Conservation (phyloP, 106 monocot genomes). For the Acorus calamus region DNA sequence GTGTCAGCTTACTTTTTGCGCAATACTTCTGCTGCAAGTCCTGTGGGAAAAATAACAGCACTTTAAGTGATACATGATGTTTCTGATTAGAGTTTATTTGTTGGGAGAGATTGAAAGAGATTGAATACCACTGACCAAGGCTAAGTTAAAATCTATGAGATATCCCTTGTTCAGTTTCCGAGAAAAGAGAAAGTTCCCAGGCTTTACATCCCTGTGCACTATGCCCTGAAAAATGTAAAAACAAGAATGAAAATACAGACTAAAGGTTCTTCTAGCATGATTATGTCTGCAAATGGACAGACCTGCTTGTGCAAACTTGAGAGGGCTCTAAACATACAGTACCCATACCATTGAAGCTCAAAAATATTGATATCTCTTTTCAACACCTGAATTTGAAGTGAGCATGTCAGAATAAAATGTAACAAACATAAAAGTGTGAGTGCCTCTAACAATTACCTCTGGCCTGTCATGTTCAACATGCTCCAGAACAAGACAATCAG, state of each 20-base stretch:
- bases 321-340: conserved; percentile 86
- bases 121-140: conserved; percentile 45
- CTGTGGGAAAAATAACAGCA: conserved; percentile 23
- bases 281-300: neutral
- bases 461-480: conserved; percentile 97
- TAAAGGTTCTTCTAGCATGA: too few species aligned
- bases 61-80: neutral
- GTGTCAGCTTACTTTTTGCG: conserved; percentile 38
- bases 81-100: neutral
- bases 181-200: conserved; percentile 89
- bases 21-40: conserved; percentile 75
- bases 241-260: neutral
- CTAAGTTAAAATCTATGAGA: conserved; percentile 97
- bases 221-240: conserved; percentile 36
- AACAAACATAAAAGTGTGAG: neutral
- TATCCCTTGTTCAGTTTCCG: conserved; percentile 78
- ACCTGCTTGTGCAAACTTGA: conserved; percentile 95
- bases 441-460: conserved; percentile 41
- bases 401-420: neutral
- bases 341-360: conserved; percentile 89
- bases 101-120: neutral
- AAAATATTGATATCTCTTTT: conserved; percentile 65
- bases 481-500: conserved; percentile 80
- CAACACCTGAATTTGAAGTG: conserved; percentile 31
- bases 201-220: conserved; percentile 91